These are phyloP conservation scores for Salvia hispanica DNA, from an alignment of 257 asterid genomes.

Conservation along the genomic window DNA sequence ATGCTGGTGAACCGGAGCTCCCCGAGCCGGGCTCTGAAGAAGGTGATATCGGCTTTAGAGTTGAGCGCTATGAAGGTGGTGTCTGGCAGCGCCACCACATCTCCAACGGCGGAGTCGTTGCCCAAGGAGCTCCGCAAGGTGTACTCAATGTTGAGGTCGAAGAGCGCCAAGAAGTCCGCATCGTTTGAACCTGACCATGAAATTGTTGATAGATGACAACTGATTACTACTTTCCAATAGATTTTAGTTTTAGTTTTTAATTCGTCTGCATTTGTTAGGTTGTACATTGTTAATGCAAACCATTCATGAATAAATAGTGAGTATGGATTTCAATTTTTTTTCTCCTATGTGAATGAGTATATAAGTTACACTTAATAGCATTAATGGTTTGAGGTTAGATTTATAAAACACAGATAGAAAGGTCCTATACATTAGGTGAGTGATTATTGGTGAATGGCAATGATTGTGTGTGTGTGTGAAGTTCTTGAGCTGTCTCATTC, in stretches of 20 bases:
- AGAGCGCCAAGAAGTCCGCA: conserved; percentile 57
- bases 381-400: too few relatives aligned
- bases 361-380: too few relatives aligned
- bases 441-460: background rate
- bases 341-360: too few relatives aligned
- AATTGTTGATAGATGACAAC: conserved; percentile 44
- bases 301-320: too few relatives aligned
- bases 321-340: too few relatives aligned
- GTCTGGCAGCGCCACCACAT: conserved; percentile 35
- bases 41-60: conserved; percentile 65
- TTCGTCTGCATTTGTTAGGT: too few relatives aligned
- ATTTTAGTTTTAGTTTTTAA: too few relatives aligned
- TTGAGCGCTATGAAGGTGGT: background rate
- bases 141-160: conserved; percentile 64
- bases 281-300: too few relatives aligned
- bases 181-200: conserved; percentile 49
- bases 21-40: conserved; percentile 54
- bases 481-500: conserved; percentile 20
- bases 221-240: too few relatives aligned
- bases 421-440: conserved; percentile 11
- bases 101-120: conserved; percentile 45
- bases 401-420: background rate
- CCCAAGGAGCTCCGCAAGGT: conserved; percentile 68
- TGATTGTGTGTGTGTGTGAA: background rate
- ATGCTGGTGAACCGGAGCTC: conserved; percentile 81